phyloP scores from a whole-genome alignment of 2,329 filamentous ascomycete genomes.

The Thelonectria olida region DNA sequence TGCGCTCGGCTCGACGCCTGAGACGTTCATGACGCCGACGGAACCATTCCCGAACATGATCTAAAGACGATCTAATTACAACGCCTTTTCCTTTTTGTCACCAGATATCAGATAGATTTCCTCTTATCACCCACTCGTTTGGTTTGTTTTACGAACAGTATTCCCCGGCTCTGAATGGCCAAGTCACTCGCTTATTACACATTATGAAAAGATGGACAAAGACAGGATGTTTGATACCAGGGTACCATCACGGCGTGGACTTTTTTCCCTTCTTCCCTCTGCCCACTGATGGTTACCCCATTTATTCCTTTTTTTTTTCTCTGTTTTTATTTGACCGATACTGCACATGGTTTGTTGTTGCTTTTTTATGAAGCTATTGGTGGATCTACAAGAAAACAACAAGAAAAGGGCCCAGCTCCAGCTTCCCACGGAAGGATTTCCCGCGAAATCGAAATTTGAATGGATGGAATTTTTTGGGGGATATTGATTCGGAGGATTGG shows the following conservation, averaged over 20 bases:
- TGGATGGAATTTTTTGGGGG: background rate
- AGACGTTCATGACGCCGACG: conserved; percentile 35
- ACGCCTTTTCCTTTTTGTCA: conserved; percentile 24
- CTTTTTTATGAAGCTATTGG: conserved; percentile 15
- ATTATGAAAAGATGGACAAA: conserved; percentile 37
- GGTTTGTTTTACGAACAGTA: conserved; percentile 35
- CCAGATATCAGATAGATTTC: conserved; percentile 20
- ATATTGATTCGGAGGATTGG: conserved; percentile 12
- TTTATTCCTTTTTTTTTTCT: conserved; percentile 26
- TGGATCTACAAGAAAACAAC: conserved; percentile 21
- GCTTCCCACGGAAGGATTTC: conserved; percentile 9
- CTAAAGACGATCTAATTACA: conserved; percentile 33
- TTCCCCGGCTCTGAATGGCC: conserved; percentile 33
- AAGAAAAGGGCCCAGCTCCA: conserved; percentile 19
- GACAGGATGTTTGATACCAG: conserved; percentile 40
- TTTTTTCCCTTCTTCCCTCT: conserved; percentile 2
- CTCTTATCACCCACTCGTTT: conserved; percentile 21
- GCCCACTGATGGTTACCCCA: conserved; percentile 22
- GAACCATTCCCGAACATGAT: conserved; percentile 43
- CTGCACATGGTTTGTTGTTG: conserved; percentile 16
- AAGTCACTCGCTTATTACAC: conserved; percentile 34
- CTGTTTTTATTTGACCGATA: conserved; percentile 6
- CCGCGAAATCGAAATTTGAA: conserved; percentile 13
- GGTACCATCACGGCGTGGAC: conserved; percentile 23
- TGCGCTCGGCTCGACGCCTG: conserved; percentile 35